Evolutionary conservation across 2,329 filamentous ascomycete genomes (phyloP).

Genomic region (Pyrenophora tritici-repentis): DNA sequence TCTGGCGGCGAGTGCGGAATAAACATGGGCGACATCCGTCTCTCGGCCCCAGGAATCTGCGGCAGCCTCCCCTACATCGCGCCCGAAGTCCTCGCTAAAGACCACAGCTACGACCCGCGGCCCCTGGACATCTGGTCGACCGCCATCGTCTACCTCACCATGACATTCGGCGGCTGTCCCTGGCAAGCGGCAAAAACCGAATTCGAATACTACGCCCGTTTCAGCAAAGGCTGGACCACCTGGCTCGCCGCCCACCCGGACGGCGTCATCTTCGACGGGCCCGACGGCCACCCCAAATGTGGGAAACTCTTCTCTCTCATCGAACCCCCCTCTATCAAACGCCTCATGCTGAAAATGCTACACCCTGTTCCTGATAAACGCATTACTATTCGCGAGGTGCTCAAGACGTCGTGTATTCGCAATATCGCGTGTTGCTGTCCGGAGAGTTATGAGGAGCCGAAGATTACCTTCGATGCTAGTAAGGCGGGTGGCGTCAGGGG

Average conservation of each 20-base stretch:
- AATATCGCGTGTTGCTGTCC: slow-evolving; percentile 78
- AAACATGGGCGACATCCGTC: slow-evolving; percentile 71
- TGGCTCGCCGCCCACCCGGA: slow-evolving; percentile 65
- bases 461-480: slow-evolving; percentile 64
- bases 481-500: slow-evolving; percentile 42
- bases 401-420: slow-evolving; percentile 74
- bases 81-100: slow-evolving; percentile 77
- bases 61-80: slow-evolving; percentile 87
- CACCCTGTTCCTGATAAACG: slow-evolving; percentile 76
- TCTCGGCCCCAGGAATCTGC: slow-evolving; percentile 79
- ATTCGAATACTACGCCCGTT: slow-evolving; percentile 64
- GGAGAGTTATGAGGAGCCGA: slow-evolving; percentile 69
- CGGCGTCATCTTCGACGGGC: slow-evolving; percentile 58
- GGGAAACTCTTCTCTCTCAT: slow-evolving; percentile 69
- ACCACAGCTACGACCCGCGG: slow-evolving; percentile 71
- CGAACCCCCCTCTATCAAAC: slow-evolving; percentile 67
- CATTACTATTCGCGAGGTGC: slow-evolving; percentile 69
- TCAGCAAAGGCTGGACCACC: slow-evolving; percentile 70
- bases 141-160: slow-evolving; percentile 79
- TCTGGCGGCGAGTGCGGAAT: slow-evolving; percentile 74
- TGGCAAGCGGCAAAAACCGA: slow-evolving; percentile 70
- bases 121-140: slow-evolving; percentile 85
- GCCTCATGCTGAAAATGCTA: slow-evolving; percentile 78
- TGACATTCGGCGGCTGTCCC: slow-evolving; percentile 72
- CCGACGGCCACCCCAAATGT: slow-evolving; percentile 66